Base-by-base conservation (phyloP, 768 basidiomycete genomes). In the Lyophyllum shimeji region DNA sequence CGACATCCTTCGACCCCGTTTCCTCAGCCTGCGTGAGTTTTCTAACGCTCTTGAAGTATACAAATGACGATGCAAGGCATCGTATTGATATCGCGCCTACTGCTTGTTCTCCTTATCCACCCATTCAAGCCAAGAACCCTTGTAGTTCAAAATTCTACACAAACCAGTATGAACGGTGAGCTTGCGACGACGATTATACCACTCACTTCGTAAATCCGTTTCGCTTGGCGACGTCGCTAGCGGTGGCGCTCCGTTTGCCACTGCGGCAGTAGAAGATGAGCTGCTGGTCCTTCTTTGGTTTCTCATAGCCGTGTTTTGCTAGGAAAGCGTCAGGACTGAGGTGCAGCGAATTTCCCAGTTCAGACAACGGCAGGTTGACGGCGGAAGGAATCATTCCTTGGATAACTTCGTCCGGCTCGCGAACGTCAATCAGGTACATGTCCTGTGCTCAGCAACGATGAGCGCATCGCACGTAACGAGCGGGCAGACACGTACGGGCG, bases 321-420 rank as follows among this genome's bases (percentile, higher is more conserved):
- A 76, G 75, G 74, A 93, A 94, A 13, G 74, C 76, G 17, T 74
- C 74, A n/a, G 76, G 66, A 15, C 67, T 66, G 37, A 90, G 68
- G 60, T 83, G 77, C 24, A 98, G 69, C 15, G 90, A 83, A 37
- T 78, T 81, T 29, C 83, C 75, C 39, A 98, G 80, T n/a, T 80
- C 80, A 7, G 89, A 87, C 37, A 98, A 82, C 4, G 95, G 95
- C 18, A 98, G 71, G 70, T 94, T 92, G 65, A 97, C 92, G 17
- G 93, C 82, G 21, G 93, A 93, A 6, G 95, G 95, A 59, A 98
- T 96, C 68, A 89, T 88, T 12, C 95, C 95, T 67, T 93, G 90
- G 13, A 89, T 81, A 43, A 94, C 90, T 69, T 97, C 95, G 60
- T 92, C 85, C 1, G 88, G 90, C 69, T 97, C 95, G 20, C 96